These are phyloP conservation scores for Bondarzewia mesenterica DNA, from an alignment of 1,284 basidiomycete genomes.

Conservation along the genomic window DNA sequence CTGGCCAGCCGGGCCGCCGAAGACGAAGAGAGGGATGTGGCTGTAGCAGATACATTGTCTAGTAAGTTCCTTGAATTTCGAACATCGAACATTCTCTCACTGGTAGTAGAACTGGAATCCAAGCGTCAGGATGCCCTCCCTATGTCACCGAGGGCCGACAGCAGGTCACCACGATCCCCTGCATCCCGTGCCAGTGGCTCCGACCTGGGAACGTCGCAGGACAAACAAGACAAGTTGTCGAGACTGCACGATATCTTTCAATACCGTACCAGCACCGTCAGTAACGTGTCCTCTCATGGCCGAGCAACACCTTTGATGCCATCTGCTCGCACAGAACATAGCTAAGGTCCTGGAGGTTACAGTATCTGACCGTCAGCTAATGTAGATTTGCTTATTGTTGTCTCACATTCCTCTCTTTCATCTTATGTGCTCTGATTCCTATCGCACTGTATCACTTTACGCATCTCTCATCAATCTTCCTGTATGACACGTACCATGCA, in stretches of 20 bases:
- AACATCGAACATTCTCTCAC: neutral
- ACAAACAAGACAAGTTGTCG: conserved; percentile 52
- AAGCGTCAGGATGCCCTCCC: conserved; percentile 20
- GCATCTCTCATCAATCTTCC: neutral
- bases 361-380: neutral
- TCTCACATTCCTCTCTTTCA: neutral
- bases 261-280: conserved; percentile 64
- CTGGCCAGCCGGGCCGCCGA: conserved; percentile 79
- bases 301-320: too few relatives aligned
- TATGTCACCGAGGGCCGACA: conserved; percentile 6
- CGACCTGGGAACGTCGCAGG: conserved; percentile 21
- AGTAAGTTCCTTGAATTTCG: conserved; percentile 38
- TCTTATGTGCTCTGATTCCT: neutral
- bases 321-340: neutral
- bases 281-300: conserved; percentile 48
- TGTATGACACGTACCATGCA: neutral
- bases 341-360: neutral
- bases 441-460: neutral
- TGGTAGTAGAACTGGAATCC: conserved; percentile 56
- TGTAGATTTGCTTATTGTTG: neutral
- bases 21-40: conserved; percentile 71
- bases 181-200: conserved; percentile 22
- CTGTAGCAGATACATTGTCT: conserved; percentile 69
- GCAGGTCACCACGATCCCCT: conserved; percentile 15
- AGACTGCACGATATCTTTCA: conserved; percentile 75